These are phyloP conservation scores for Monilinia laxa DNA, from an alignment of 2,329 filamentous ascomycete species.

Conservation along the genomic window DNA sequence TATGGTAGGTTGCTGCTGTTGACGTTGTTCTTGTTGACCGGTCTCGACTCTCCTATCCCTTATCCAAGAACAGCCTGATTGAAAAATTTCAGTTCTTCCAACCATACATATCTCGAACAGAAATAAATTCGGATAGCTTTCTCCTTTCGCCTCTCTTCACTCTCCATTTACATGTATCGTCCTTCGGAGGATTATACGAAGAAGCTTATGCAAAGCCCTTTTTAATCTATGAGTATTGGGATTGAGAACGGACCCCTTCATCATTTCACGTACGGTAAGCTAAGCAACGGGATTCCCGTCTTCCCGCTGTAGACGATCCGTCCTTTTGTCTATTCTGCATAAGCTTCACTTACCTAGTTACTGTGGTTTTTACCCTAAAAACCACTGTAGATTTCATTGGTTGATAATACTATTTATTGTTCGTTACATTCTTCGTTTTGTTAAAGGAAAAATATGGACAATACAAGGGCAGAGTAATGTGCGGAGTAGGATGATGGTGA, in stretches of 20 bases:
- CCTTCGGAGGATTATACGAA: constrained; percentile 19
- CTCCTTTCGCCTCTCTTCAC: background rate
- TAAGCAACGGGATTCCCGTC: constrained; percentile 29
- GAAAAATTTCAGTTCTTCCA: background rate
- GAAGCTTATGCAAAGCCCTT: constrained; percentile 10
- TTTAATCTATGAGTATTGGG: background rate
- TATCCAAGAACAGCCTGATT: constrained; percentile 7
- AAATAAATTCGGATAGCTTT: background rate
- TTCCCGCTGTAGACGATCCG: constrained; percentile 18
- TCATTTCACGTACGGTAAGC: constrained; percentile 23
- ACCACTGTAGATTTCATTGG: background rate
- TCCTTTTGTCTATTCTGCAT: constrained; percentile 16
- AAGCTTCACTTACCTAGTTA: constrained; percentile 3
- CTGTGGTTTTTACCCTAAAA: background rate
- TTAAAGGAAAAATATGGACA: background rate
- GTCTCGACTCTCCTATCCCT: background rate
- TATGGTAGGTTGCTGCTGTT: background rate
- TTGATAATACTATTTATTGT: background rate
- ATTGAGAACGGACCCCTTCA: constrained; percentile 24
- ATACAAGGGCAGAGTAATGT: background rate
- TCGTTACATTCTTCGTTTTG: background rate
- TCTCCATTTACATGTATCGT: background rate
- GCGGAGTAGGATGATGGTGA: background rate
- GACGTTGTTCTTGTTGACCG: background rate
- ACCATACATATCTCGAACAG: constrained; percentile 6